Conservation (phyloP, 2,329 filamentous ascomycete species). For the Ceratocystis alfenasii region DNA sequence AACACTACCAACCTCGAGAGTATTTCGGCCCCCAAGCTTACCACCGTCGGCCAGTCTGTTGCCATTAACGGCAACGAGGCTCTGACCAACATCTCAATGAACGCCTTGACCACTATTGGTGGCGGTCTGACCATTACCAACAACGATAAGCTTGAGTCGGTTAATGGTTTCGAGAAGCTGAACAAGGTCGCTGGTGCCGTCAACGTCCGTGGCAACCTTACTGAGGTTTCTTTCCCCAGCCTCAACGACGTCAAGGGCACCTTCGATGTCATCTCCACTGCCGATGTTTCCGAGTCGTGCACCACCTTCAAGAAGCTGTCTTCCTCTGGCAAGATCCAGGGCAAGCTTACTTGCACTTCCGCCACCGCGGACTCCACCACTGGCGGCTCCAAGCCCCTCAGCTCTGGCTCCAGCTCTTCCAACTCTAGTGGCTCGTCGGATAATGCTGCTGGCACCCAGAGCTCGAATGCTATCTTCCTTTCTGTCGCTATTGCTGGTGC, state of each 20-base stretch:
- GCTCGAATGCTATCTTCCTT: slow-evolving; percentile 38
- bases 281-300: slow-evolving; percentile 47
- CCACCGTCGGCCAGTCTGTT: slow-evolving; percentile 47
- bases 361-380: slow-evolving; percentile 43
- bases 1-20: slow-evolving; percentile 54
- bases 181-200: slow-evolving; percentile 64
- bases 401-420: slow-evolving; percentile 26
- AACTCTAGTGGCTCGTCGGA: slow-evolving; percentile 26
- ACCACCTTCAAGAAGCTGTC: slow-evolving; percentile 38
- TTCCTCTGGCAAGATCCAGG: slow-evolving; percentile 35
- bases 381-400: slow-evolving; percentile 28
- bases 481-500: slow-evolving; percentile 38
- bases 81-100: slow-evolving; percentile 64
- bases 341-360: slow-evolving; percentile 37
- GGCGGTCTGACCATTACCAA: slow-evolving; percentile 81
- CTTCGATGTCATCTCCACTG: slow-evolving; percentile 57
- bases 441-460: slow-evolving; percentile 33
- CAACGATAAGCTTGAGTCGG: slow-evolving; percentile 60
- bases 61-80: slow-evolving; percentile 52
- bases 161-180: slow-evolving; percentile 59
- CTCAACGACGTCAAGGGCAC: slow-evolving; percentile 58
- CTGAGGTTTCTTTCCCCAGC: slow-evolving; percentile 57
- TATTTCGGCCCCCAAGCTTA: slow-evolving; percentile 59
- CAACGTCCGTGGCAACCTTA: slow-evolving; percentile 74
- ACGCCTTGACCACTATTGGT: slow-evolving; percentile 52